Base-by-base conservation (phyloP, 495 filamentous ascomycete species). In the Parachaetomium inaequale region DNA sequence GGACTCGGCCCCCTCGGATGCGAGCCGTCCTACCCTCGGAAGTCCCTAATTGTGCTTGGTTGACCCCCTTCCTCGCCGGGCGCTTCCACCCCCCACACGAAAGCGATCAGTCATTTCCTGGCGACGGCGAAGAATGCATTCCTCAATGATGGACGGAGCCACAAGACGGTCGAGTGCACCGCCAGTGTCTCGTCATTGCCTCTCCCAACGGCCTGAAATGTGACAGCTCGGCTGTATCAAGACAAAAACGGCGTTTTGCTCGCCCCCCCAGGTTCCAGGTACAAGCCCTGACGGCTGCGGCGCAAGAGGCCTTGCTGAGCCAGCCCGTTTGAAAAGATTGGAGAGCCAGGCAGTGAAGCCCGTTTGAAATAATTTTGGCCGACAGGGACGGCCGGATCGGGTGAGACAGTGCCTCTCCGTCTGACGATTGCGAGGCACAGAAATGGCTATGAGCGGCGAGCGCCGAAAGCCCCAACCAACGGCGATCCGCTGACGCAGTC, bases 401-500 rank as follows among this genome's bases (percentile, higher is more conserved):
- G 29, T 36, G 36, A 54, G 58, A 49, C 26, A 7, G n/a, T 26
- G 49, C 14, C 38, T 54, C 38, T 0, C 19, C 8, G 17, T 15
- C 23, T 31, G 23, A 42, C 46, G 25, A 29, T 19, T 34, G 17
- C 23, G 32, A 31, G 29, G 34, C 46, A 52, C 31, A 21, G 23
- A 25, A 49, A 49, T 55, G 43, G 38, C 23, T 11, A 23, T 60
- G 52, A 42, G 34, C 14, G 51, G 42, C 31, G 19, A 34, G 19
- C 42, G 23, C 54, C 40, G 36, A 28, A 57, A 10, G 32, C 23
- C 6, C 34, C 42, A 47, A 28, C 55, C 55, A 53, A 55, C 47
- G 17, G 40, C 25, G 55, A 59, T 32, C 34, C 25, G 29, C 32
- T 58, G 42, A 58, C 46, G 58, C 58, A 58, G 45, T 56, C 53